These are phyloP conservation scores for Sugiyamaella smithiae DNA, from an alignment of 805 yeast genomes.

Conservation along the genomic window DNA sequence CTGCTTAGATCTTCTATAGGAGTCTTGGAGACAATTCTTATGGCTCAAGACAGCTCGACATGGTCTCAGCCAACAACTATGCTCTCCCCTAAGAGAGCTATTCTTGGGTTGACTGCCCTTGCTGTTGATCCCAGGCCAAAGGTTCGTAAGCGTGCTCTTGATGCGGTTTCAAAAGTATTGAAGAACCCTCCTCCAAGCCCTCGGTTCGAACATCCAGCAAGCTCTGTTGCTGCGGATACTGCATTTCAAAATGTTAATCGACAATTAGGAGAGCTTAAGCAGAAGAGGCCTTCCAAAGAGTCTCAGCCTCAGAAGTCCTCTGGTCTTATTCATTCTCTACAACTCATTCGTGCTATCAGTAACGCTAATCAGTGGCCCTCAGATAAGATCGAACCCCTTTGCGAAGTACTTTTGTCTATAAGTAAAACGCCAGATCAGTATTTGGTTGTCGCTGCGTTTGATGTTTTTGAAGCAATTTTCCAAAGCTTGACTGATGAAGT, in stretches of 20 bases:
- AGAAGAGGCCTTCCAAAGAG: conserved; percentile 35
- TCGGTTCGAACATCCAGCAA: conserved; percentile 71
- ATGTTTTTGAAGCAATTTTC: conserved; percentile 79
- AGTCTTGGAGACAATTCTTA: conserved; percentile 70
- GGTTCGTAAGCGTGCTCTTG: conserved; percentile 92
- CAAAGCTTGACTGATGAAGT: conserved; percentile 52
- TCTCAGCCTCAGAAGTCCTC: conserved; percentile 33
- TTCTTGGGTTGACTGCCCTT: conserved; percentile 71
- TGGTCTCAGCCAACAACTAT: conserved; percentile 54
- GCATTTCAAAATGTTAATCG: conserved; percentile 55
- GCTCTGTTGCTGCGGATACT: conserved; percentile 64
- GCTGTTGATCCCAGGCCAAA: conserved; percentile 90
- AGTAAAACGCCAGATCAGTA: conserved; percentile 82
- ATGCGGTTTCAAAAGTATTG: conserved; percentile 69
- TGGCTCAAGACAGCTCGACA: conserved; percentile 74
- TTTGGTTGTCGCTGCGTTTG: conserved; percentile 76
- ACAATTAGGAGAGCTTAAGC: conserved; percentile 38
- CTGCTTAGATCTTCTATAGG: conserved; percentile 81
- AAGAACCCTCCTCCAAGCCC: conserved; percentile 73
- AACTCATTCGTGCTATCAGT: conserved; percentile 68
- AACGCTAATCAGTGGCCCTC: conserved; percentile 82
- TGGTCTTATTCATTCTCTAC: conserved; percentile 70
- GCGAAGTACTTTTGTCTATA: conserved; percentile 71
- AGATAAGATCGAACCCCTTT: conserved; percentile 61
- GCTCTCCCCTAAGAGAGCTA: conserved; percentile 73